Percentiles rank a stretch among this genome's conserved stretches.
These are phyloP conservation scores for Aspergillus terreus DNA, from an alignment of 2,329 filamentous ascomycete species.

Conservation along the genomic window DNA sequence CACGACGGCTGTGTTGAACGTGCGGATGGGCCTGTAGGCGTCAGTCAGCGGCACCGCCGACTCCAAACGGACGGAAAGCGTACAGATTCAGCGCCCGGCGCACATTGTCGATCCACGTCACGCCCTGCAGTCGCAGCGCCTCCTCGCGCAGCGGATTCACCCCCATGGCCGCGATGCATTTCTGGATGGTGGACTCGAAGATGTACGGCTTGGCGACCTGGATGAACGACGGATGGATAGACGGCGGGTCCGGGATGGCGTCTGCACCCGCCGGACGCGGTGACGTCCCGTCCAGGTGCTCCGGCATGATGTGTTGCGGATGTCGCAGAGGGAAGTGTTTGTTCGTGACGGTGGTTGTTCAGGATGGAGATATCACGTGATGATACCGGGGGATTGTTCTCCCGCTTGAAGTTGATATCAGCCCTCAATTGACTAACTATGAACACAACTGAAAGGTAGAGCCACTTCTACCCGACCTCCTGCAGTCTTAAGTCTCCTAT, in stretches of 20 bases:
- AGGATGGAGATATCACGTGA: background rate
- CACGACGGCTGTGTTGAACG: constrained; percentile 84
- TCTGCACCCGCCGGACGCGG: constrained; percentile 12
- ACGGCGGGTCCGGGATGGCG: constrained; percentile 25
- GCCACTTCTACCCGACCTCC: no score
- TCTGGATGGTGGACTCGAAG: constrained; percentile 74
- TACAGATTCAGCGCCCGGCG: constrained; percentile 75
- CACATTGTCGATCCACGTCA: constrained; percentile 84
- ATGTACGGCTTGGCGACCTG: constrained; percentile 71
- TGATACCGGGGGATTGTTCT: background rate
- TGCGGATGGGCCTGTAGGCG: constrained; percentile 69
- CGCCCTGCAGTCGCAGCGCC: constrained; percentile 74
- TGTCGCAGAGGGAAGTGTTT: background rate
- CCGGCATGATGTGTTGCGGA: constrained; percentile 18
- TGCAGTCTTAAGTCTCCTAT: no score
- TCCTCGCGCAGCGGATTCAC: constrained; percentile 77
- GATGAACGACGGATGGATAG: constrained; percentile 61
- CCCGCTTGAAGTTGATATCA: background rate
- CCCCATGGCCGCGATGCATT: constrained; percentile 64
- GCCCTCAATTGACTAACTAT: background rate
- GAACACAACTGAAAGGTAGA: no score
- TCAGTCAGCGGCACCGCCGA: background rate
- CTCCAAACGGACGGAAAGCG: constrained; percentile 23
- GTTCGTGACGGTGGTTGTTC: no score
- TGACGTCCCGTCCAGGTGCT: constrained; percentile 14